Percentiles rank a stretch among this genome's conserved stretches.
phyloP scores from a whole-genome alignment of 768 basidiomycete genomes.

The Lyophyllum atratum region DNA sequence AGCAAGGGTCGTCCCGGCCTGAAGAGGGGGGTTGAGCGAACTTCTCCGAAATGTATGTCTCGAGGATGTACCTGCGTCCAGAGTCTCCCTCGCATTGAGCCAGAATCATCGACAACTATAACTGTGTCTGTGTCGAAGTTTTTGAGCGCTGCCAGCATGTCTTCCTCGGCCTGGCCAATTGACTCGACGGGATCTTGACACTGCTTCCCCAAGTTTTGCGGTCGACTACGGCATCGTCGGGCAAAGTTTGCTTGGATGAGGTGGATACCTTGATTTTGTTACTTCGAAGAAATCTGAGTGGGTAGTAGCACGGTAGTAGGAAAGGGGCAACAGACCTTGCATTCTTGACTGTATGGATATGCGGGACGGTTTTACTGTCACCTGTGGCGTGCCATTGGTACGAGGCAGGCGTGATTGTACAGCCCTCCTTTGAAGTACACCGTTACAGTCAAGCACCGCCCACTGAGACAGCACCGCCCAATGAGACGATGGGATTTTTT shows the following conservation, averaged over 20 bases:
- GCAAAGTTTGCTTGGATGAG: not conserved
- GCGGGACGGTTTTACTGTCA: too few species aligned
- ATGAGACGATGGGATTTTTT: too few species aligned
- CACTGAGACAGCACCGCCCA: too few species aligned
- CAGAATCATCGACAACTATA: constrained; percentile 58
- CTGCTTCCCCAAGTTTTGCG: not conserved
- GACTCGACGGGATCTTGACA: not conserved
- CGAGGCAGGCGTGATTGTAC: too few species aligned
- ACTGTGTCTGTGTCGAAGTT: constrained; percentile 45
- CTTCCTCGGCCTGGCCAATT: not conserved
- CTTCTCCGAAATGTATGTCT: not conserved
- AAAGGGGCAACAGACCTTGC: too few species aligned
- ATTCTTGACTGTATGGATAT: too few species aligned
- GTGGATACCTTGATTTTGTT: not conserved
- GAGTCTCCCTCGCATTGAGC: constrained; percentile 45
- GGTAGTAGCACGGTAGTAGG: too few species aligned
- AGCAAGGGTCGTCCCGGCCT: constrained; percentile 32
- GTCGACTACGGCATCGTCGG: not conserved
- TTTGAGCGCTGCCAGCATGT: constrained; percentile 20
- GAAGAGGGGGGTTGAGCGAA: not conserved
- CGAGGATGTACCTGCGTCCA: constrained; percentile 45
- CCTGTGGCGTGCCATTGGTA: too few species aligned
- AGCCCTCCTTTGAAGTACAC: too few species aligned
- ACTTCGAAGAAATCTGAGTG: too few species aligned
- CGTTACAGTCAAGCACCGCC: too few species aligned